phyloP scores from a whole-genome alignment of 2,329 filamentous ascomycete species.

The Hypoxylon sp. region DNA sequence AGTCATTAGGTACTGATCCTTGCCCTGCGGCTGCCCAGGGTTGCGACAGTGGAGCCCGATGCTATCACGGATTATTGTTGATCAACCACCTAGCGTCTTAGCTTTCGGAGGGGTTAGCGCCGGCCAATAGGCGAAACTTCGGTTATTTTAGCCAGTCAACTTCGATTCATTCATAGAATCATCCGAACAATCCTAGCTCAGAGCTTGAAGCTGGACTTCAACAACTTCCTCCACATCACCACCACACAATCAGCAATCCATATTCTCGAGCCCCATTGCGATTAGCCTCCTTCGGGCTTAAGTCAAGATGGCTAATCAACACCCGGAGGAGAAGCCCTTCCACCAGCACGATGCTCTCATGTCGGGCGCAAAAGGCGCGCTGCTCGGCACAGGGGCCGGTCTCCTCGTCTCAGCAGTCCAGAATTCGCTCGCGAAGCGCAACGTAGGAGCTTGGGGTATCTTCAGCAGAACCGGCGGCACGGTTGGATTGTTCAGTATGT shows the following conservation, averaged over 20 bases:
- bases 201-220: not conserved
- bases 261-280: slow-evolving; percentile 36
- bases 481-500: slow-evolving; percentile 72
- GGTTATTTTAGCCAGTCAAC: slow-evolving; percentile 27
- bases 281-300: slow-evolving; percentile 46
- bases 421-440: slow-evolving; percentile 87
- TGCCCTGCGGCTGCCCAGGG: not conserved
- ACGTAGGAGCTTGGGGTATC: slow-evolving; percentile 84
- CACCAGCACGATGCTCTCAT: slow-evolving; percentile 82
- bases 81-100: slow-evolving; percentile 2
- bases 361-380: slow-evolving; percentile 73
- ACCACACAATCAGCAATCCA: slow-evolving; percentile 3
- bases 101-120: not conserved
- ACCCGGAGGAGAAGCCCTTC: slow-evolving; percentile 66
- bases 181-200: slow-evolving; percentile 3
- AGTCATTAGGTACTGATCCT: not conserved
- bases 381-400: slow-evolving; percentile 77
- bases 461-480: slow-evolving; percentile 84
- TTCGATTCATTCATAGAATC: slow-evolving; percentile 11
- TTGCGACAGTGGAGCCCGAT: not conserved
- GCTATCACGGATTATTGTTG: slow-evolving; percentile 4
- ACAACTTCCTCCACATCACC: slow-evolving; percentile 2
- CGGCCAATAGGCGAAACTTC: slow-evolving; percentile 25
- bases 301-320: slow-evolving; percentile 54
- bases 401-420: slow-evolving; percentile 82